phyloP scores from a whole-genome alignment of 805 yeast species.

The Schwanniomyces yamadae region DNA sequence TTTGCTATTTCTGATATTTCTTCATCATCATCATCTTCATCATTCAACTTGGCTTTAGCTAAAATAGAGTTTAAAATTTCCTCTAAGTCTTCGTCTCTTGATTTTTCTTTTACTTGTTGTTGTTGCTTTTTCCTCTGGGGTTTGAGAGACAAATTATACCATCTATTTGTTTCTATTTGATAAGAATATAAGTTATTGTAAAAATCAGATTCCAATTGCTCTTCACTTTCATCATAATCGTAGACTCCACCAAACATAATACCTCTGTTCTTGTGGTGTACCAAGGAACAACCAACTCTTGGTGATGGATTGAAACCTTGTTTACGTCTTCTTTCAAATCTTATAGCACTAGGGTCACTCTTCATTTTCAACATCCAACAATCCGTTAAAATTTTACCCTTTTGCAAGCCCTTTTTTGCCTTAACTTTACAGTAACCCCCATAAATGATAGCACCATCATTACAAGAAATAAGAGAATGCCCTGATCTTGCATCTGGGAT shows the following conservation, averaged over 20 bases:
- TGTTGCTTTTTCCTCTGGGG: constrained; percentile 54
- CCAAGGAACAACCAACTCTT: constrained; percentile 93
- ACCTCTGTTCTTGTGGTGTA: constrained; percentile 87
- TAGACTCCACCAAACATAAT: constrained; percentile 93
- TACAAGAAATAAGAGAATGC: constrained; percentile 76
- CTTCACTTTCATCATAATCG: constrained; percentile 94
- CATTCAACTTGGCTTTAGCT: constrained; percentile 69
- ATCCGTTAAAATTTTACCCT: constrained; percentile 86
- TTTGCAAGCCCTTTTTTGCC: constrained; percentile 82
- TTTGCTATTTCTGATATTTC: constrained; percentile 37
- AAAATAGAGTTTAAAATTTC: constrained; percentile 72
- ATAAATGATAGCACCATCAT: constrained; percentile 81
- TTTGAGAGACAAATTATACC: constrained; percentile 74
- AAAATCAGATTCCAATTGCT: constrained; percentile 78
- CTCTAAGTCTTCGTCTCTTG: constrained; percentile 78
- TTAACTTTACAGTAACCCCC: constrained; percentile 96
- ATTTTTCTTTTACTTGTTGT: constrained; percentile 40
- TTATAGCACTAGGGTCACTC: constrained; percentile 66
- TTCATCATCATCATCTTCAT: constrained; percentile 46
- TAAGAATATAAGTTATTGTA: constrained; percentile 79
- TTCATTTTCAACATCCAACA: constrained; percentile 88
- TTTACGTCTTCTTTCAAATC: constrained; percentile 89
- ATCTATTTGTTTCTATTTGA: constrained; percentile 81
- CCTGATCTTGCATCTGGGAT: constrained; percentile 93
- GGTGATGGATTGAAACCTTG: constrained; percentile 91